These are phyloP conservation scores for Rhynchospora pubera DNA, from an alignment of 176 grass and related monocot genomes.

Conservation along the genomic window DNA sequence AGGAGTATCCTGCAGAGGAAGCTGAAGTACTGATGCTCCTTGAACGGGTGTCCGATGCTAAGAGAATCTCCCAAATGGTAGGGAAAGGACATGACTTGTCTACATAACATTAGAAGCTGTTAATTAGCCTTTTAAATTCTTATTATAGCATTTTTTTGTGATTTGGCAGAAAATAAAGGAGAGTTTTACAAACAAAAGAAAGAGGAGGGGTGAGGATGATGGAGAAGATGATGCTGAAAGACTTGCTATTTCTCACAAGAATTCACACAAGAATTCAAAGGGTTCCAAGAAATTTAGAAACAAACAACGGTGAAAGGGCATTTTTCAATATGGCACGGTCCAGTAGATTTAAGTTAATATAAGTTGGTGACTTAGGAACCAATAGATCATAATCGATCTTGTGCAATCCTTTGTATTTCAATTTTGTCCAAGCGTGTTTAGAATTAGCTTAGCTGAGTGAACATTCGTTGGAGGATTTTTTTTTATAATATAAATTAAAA, in stretches of 20 bases:
- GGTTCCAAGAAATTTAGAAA: conserved; percentile 42
- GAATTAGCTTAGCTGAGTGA: no score
- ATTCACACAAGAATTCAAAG: conserved; percentile 15
- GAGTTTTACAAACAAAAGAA: conserved; percentile 37
- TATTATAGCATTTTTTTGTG: not conserved
- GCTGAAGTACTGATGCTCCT: conserved; percentile 56
- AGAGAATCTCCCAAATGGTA: conserved; percentile 68
- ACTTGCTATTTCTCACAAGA: not conserved
- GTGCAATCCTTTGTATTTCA: no score
- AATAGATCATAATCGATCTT: no score
- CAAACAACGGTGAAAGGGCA: not conserved
- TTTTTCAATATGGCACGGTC: not conserved
- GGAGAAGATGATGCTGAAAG: conserved; percentile 39
- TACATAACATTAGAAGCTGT: not conserved
- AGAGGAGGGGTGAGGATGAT: conserved; percentile 45
- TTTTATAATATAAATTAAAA: no score
- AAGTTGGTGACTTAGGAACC: no score
- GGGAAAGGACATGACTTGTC: not conserved
- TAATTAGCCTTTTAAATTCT: not conserved
- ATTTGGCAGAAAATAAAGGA: conserved; percentile 54
- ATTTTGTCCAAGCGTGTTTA: no score
- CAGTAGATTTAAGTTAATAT: no score
- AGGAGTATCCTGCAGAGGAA: conserved; percentile 28
- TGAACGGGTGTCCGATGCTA: conserved; percentile 52
- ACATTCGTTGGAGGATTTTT: no score